Percentiles rank a stretch among this genome's conserved stretches.
These are phyloP conservation scores for Chlorokybus atmophyticus DNA, from an alignment of 139 green algal species.

Conservation along the genomic window DNA sequence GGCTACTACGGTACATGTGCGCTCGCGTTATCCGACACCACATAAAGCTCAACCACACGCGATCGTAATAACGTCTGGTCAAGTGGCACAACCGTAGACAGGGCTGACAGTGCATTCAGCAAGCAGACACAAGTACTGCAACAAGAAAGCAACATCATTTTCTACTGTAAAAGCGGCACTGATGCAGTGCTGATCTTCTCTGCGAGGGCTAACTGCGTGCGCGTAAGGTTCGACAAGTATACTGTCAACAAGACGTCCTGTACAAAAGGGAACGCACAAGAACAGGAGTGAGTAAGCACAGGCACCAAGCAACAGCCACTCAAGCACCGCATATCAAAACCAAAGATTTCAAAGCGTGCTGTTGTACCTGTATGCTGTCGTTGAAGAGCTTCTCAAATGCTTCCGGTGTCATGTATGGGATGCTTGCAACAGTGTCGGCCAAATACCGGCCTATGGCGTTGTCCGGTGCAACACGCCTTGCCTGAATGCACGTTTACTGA, in stretches of 20 bases:
- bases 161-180: too few relatives aligned
- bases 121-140: too few relatives aligned
- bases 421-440: conserved; percentile 65
- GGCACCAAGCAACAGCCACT: not conserved
- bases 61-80: too few relatives aligned
- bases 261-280: not conserved
- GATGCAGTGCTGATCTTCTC: conserved; percentile 73
- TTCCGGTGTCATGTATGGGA: conserved; percentile 53
- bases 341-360: not conserved
- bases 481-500: conserved; percentile 17
- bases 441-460: conserved; percentile 64
- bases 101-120: too few relatives aligned
- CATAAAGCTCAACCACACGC: too few relatives aligned
- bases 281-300: not conserved
- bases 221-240: conserved; percentile 77
- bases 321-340: not conserved
- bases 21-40: too few relatives aligned
- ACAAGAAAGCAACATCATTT: too few relatives aligned
- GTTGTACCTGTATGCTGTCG: conserved; percentile 43
- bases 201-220: conserved; percentile 69
- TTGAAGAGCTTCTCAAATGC: conserved; percentile 72
- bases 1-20: too few relatives aligned
- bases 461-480: conserved; percentile 50
- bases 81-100: too few relatives aligned
- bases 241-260: conserved; percentile 70